phyloP scores from a whole-genome alignment of 345 rosid species.

The Geranium brycei region DNA sequence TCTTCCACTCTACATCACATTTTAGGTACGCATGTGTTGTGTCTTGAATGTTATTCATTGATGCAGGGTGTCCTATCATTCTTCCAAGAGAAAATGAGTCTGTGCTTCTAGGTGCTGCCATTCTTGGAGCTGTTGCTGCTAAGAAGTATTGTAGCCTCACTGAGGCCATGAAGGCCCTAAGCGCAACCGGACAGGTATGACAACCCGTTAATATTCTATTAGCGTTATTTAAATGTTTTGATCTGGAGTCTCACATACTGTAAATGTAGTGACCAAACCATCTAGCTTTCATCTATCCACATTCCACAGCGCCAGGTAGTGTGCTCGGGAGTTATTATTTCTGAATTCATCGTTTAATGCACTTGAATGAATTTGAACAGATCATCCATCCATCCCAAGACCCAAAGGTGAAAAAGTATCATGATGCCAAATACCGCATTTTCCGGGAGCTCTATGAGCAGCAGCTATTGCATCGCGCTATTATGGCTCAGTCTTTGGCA shows the following conservation, averaged over 20 bases:
- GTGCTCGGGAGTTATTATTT: not conserved
- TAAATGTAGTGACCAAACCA: too few species aligned
- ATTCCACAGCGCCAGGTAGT: too few species aligned
- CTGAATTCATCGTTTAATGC: too few species aligned
- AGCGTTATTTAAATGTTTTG: too few species aligned
- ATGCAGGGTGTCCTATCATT: slow-evolving; percentile 69
- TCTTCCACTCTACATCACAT: too few species aligned
- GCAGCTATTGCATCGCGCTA: slow-evolving; percentile 60
- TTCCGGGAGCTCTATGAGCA: slow-evolving; percentile 65
- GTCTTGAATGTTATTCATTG: too few species aligned
- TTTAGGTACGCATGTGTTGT: too few species aligned
- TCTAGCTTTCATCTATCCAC: too few species aligned
- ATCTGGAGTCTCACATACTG: too few species aligned
- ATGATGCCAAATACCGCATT: slow-evolving; percentile 69
- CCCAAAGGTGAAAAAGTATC: slow-evolving; percentile 74
- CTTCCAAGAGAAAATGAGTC: slow-evolving; percentile 89
- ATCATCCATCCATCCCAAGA: slow-evolving; percentile 71
- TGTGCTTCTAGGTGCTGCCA: slow-evolving; percentile 85
- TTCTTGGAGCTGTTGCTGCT: slow-evolving; percentile 82
- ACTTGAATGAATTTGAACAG: slow-evolving; percentile 20
- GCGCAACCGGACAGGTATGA: slow-evolving; percentile 78
- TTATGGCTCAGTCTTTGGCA: slow-evolving; percentile 57
- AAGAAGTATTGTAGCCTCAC: slow-evolving; percentile 49
- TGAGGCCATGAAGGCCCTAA: slow-evolving; percentile 80
- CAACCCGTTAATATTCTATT: not conserved